Conservation (phyloP, 768 basidiomycete genomes). For the Boletus coccyginus region DNA sequence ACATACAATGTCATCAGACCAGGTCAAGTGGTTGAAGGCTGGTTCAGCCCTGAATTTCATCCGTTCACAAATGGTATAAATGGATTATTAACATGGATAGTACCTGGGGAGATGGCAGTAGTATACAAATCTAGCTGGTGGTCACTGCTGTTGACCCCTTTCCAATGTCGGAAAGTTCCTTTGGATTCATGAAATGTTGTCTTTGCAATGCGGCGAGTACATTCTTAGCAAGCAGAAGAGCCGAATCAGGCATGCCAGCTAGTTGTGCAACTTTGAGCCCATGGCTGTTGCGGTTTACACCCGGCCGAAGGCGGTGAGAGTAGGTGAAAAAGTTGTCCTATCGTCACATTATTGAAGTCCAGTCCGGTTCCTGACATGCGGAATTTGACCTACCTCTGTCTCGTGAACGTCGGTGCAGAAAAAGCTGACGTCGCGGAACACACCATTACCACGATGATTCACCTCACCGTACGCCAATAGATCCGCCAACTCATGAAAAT, state of each 20-base stretch:
- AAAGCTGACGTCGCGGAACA: slow-evolving; percentile 68
- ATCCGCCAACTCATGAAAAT: slow-evolving; percentile 91
- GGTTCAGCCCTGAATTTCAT: slow-evolving; percentile 93
- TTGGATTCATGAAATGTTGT: slow-evolving; percentile 21
- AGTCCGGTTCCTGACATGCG: background rate
- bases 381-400: slow-evolving; percentile 50
- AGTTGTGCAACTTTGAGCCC: slow-evolving; percentile 86
- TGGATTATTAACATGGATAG: background rate
- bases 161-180: slow-evolving; percentile 34
- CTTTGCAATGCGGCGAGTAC: slow-evolving; percentile 43
- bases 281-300: slow-evolving; percentile 89
- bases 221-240: slow-evolving; percentile 57
- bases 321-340: slow-evolving; percentile 82
- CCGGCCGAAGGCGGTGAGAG: slow-evolving; percentile 74
- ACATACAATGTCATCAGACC: slow-evolving; percentile 90
- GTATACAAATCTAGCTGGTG: slow-evolving; percentile 4
- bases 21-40: slow-evolving; percentile 84
- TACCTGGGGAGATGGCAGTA: background rate
- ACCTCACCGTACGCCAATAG: slow-evolving; percentile 66
- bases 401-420: slow-evolving; percentile 90
- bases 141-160: slow-evolving; percentile 20
- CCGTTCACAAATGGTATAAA: slow-evolving; percentile 48
- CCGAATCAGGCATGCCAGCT: slow-evolving; percentile 74
- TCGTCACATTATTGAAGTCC: background rate
- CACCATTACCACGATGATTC: slow-evolving; percentile 37